These are phyloP conservation scores for Raphidocelis subcapitata DNA, from an alignment of 139 green algal species.

Conservation along the genomic window DNA sequence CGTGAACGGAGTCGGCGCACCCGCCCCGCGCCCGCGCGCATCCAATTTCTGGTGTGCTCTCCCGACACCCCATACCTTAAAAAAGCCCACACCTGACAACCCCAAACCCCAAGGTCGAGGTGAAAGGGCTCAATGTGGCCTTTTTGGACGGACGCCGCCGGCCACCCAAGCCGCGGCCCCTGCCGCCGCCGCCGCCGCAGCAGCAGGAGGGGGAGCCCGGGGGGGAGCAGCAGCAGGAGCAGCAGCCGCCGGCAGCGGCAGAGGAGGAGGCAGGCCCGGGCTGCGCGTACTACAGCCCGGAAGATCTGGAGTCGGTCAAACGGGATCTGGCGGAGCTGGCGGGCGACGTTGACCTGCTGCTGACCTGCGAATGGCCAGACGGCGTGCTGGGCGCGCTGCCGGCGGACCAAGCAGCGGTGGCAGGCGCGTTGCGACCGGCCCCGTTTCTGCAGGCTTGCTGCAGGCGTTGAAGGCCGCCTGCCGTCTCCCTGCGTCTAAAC, in stretches of 20 bases:
- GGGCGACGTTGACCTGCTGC: constrained; percentile 84
- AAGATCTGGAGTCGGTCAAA: constrained; percentile 65
- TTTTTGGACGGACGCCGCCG: constrained; percentile 71
- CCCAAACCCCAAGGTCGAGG: constrained; percentile 34
- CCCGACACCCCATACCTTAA: too few species aligned
- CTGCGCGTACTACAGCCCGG: constrained; percentile 48
- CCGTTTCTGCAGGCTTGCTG: constrained; percentile 11
- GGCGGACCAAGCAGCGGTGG: background rate
- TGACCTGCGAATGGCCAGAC: constrained; percentile 85
- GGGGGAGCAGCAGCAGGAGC: background rate
- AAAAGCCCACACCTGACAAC: too few species aligned
- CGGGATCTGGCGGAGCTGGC: constrained; percentile 37
- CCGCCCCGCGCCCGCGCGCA: too few species aligned
- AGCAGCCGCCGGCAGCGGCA: background rate
- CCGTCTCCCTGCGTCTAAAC: background rate
- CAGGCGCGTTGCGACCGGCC: constrained; percentile 7
- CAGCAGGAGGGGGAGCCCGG: background rate
- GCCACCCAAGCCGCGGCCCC: background rate
- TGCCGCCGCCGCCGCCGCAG: background rate
- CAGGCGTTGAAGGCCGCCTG: background rate
- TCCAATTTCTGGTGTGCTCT: too few species aligned
- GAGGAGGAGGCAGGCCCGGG: background rate
- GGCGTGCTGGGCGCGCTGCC: constrained; percentile 32
- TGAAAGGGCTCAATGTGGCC: constrained; percentile 71
- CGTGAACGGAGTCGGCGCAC: too few species aligned